Evolutionary conservation across 2,329 filamentous ascomycete species (phyloP).

Genomic region (Dichotomopilus funicola): DNA sequence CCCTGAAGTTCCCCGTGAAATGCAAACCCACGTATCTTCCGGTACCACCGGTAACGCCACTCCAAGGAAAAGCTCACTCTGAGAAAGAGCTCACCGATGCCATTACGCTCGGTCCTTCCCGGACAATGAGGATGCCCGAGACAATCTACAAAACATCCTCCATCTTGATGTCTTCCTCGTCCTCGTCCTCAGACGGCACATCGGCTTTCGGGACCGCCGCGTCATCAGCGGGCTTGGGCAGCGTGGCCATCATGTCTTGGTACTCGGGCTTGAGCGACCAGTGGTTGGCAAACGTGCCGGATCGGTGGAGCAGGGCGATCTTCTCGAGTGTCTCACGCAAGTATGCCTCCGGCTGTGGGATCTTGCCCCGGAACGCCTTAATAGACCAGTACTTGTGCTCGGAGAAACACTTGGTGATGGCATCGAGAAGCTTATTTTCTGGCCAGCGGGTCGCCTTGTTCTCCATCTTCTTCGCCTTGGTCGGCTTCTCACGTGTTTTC

Average conservation of each 20-base stretch:
- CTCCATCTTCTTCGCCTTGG: constrained; percentile 58
- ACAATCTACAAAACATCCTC: constrained; percentile 55
- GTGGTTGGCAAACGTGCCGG: constrained; percentile 75
- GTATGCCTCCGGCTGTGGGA: constrained; percentile 88
- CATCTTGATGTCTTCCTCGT: constrained; percentile 64
- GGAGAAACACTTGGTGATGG: constrained; percentile 76
- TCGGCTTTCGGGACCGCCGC: constrained; percentile 45
- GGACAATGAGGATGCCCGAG: background rate
- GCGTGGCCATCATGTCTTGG: constrained; percentile 23
- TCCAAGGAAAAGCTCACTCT: too few relatives aligned
- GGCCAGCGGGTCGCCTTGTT: constrained; percentile 88
- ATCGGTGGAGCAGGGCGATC: constrained; percentile 75
- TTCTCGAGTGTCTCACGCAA: constrained; percentile 78
- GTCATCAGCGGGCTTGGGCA: constrained; percentile 46
- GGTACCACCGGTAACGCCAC: too few relatives aligned
- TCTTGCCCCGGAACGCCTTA: constrained; percentile 68
- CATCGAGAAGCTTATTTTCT: constrained; percentile 79
- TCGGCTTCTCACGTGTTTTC: constrained; percentile 45
- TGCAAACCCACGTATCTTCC: constrained; percentile 1
- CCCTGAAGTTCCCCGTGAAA: constrained; percentile 1
- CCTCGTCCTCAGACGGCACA: constrained; percentile 55
- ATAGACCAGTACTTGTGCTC: constrained; percentile 92
- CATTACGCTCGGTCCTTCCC: background rate
- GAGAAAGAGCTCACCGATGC: constrained; percentile 3
- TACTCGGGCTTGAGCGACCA: constrained; percentile 76